A percentile compares a stretch with the other conserved stretches of the same genome.
Evolutionary conservation across 352 stramenopile species (phyloP).

Genomic region (Pythium guiyangense): DNA sequence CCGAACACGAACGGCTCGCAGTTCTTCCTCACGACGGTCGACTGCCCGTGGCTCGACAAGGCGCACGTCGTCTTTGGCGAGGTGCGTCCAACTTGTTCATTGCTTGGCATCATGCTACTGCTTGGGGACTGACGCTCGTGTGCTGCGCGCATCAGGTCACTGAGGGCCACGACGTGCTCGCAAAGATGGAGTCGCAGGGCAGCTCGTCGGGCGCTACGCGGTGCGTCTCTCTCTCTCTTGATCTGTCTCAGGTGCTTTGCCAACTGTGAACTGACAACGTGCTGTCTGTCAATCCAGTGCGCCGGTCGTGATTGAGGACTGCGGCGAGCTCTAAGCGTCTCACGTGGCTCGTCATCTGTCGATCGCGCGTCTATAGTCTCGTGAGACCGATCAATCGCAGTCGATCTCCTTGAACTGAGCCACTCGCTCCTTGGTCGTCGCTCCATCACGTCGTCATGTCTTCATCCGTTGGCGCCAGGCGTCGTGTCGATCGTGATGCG

Average conservation of each 20-base stretch:
- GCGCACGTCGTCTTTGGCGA: slow-evolving; percentile 93
- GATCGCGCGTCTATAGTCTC: too few relatives aligned
- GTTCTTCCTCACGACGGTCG: slow-evolving; percentile 96
- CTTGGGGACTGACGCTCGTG: background rate
- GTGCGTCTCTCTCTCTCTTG: slow-evolving; percentile 43
- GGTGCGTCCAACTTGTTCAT: too few relatives aligned
- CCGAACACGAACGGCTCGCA: slow-evolving; percentile 97
- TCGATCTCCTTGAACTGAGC: too few relatives aligned
- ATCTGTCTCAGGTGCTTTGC: too few relatives aligned
- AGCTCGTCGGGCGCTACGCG: slow-evolving; percentile 88
- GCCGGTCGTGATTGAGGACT: slow-evolving; percentile 94
- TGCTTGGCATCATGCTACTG: too few relatives aligned
- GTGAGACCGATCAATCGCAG: too few relatives aligned
- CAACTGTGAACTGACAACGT: slow-evolving; percentile 21
- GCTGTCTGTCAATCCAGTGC: slow-evolving; percentile 17
- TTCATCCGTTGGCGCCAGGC: background rate
- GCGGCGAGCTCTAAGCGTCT: slow-evolving; percentile 84
- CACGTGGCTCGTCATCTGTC: too few relatives aligned
- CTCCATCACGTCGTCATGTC: too few relatives aligned
- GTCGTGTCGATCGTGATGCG: background rate
- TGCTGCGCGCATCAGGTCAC: slow-evolving; percentile 31
- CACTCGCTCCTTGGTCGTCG: too few relatives aligned
- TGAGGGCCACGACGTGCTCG: slow-evolving; percentile 95
- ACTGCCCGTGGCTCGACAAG: slow-evolving; percentile 88
- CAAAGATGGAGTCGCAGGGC: slow-evolving; percentile 94